Evolutionary conservation across 805 yeast genomes (phyloP).

Genomic region (Candida dajiaensis): DNA sequence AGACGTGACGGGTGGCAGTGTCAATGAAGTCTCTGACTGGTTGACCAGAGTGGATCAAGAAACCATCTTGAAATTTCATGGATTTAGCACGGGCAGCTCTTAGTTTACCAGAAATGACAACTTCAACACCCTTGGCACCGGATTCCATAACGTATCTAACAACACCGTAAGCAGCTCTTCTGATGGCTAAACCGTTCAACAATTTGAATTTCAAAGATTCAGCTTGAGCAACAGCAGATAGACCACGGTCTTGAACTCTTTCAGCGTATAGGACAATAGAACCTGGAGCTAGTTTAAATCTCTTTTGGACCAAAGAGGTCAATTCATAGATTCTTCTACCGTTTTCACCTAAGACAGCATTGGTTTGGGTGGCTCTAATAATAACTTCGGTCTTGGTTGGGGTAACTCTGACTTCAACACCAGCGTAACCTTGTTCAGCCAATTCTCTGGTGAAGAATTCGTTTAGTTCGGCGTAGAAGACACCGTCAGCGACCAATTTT

Average conservation of each 20-base stretch:
- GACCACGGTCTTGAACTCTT: slow-evolving; percentile 99
- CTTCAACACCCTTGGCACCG: slow-evolving; percentile 99
- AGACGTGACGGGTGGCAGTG: slow-evolving; percentile 98
- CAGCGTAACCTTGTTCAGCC: slow-evolving; percentile 99
- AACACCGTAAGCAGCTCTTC: slow-evolving; percentile 99
- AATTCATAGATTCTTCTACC: slow-evolving; percentile 99
- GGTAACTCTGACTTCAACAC: slow-evolving; percentile 98
- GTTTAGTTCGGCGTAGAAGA: slow-evolving; percentile 99
- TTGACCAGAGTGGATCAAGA: slow-evolving; percentile 99
- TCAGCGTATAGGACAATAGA: slow-evolving; percentile 94
- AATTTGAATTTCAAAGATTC: slow-evolving; percentile 98
- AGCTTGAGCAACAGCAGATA: slow-evolving; percentile 99
- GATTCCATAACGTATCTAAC: slow-evolving; percentile 99
- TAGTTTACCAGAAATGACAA: slow-evolving; percentile 98
- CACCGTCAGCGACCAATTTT: slow-evolving; percentile 99
- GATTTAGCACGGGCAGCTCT: slow-evolving; percentile 99
- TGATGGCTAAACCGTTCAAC: slow-evolving; percentile 97
- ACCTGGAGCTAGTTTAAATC: slow-evolving; percentile 95
- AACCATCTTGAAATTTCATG: slow-evolving; percentile 99
- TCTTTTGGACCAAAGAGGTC: slow-evolving; percentile 95
- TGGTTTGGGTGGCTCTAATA: slow-evolving; percentile 98
- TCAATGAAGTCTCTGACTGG: slow-evolving; percentile 99
- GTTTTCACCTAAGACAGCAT: slow-evolving; percentile 97
- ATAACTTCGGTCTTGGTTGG: slow-evolving; percentile 97
- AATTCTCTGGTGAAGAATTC: slow-evolving; percentile 99